Conservation (phyloP, 345 rosid genomes). For the Arabis hirsuta region DNA sequence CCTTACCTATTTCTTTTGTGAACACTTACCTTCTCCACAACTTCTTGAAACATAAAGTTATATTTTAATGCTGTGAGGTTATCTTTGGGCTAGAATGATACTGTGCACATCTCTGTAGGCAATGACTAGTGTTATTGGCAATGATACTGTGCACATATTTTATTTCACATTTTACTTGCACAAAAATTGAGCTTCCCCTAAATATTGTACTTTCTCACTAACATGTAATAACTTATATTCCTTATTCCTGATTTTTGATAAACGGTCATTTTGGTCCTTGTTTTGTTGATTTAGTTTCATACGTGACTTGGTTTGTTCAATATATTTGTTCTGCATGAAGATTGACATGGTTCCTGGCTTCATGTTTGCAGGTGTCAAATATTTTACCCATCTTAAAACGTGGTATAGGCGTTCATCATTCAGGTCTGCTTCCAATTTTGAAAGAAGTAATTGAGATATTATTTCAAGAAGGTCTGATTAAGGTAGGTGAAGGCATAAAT, state of each 20-base stretch:
- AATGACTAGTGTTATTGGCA: not conserved
- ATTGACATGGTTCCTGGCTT: slow-evolving; percentile 33
- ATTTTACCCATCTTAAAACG: slow-evolving; percentile 95
- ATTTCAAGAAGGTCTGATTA: slow-evolving; percentile 97
- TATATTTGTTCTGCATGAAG: slow-evolving; percentile 7
- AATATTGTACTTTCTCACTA: not conserved
- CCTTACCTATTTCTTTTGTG: not conserved
- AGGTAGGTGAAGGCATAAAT: slow-evolving; percentile 53
- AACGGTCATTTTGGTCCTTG: slow-evolving; percentile 4
- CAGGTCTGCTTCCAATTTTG: slow-evolving; percentile 96
- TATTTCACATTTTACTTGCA: not conserved
- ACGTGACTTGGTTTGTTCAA: slow-evolving; percentile 9
- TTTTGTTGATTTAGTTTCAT: slow-evolving; percentile 17
- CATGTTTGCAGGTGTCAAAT: slow-evolving; percentile 72
- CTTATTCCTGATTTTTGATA: slow-evolving; percentile 1
- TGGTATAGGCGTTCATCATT: slow-evolving; percentile 98
- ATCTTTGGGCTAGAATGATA: not conserved
- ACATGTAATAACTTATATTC: slow-evolving; percentile 5
- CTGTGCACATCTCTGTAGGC: not conserved
- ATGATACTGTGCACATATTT: slow-evolving; percentile 1
- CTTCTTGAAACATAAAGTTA: slow-evolving; percentile 5
- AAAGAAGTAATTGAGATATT: slow-evolving; percentile 98
- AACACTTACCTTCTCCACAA: not conserved
- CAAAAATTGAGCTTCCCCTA: too few species aligned
- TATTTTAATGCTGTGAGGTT: not conserved